Evolutionary conservation across 208 protist species (phyloP).

Genomic region (Trypanosomatidae sp.): DNA sequence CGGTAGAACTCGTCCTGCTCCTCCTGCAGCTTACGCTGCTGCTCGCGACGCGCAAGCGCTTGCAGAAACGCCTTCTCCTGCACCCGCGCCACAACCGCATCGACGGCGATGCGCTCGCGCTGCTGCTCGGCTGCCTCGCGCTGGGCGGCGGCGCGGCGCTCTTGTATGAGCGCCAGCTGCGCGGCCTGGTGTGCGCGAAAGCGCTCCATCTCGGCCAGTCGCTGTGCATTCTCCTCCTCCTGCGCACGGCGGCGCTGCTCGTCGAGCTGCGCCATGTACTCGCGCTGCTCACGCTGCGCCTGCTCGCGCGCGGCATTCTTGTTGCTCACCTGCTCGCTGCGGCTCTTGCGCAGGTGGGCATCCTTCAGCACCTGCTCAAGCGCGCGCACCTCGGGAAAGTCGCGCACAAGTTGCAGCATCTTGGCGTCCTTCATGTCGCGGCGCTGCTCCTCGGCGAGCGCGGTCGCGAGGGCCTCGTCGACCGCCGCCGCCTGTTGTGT

Average conservation of each 20-base stretch:
- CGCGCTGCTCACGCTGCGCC: conserved; percentile 36
- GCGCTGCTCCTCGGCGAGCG: conserved; percentile 64
- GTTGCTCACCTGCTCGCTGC: conserved; percentile 61
- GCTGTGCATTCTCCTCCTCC: conserved; percentile 39
- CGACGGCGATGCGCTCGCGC: conserved; percentile 80
- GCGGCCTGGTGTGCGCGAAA: conserved; percentile 62
- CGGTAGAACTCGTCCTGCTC: conserved; percentile 75
- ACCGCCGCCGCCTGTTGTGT: conserved; percentile 28
- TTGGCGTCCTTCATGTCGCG: conserved; percentile 66
- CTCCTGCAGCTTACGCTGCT: conserved; percentile 62
- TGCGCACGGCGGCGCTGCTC: conserved; percentile 31
- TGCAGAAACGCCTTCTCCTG: conserved; percentile 81
- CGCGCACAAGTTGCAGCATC: conserved; percentile 73
- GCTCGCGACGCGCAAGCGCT: conserved; percentile 34
- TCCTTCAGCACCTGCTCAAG: conserved; percentile 58
- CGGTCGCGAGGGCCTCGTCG: conserved; percentile 63
- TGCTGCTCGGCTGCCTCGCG: conserved; percentile 44
- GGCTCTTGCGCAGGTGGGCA: conserved; percentile 63
- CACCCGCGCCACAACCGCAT: conserved; percentile 72
- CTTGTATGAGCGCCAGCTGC: conserved; percentile 67
- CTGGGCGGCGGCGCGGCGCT: conserved; percentile 28
- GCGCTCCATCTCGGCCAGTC: conserved; percentile 35
- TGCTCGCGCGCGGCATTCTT: conserved; percentile 14
- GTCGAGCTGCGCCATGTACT: conserved; percentile 36
- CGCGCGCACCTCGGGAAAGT: conserved; percentile 70